Base-by-base conservation (phyloP, 352 stramenopile species). In the Saprolegnia parasitica region DNA sequence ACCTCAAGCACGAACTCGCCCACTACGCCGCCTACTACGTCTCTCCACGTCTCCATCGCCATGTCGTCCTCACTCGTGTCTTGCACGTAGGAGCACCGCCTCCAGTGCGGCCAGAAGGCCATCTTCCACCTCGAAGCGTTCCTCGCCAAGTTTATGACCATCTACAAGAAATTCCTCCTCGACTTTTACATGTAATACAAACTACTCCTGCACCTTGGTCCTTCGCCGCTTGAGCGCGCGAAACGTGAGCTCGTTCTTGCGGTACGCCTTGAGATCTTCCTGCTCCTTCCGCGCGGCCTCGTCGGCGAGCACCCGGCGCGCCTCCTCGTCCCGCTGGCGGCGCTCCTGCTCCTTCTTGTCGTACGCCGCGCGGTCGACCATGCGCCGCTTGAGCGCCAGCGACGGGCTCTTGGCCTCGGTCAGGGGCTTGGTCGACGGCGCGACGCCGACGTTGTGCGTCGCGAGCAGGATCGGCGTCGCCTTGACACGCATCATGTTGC, bases 51-150 rank as follows among this genome's bases (percentile, higher is more conserved):
- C 32, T 8, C 21, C 16, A 23, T 71, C 26, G n/a, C n/a, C n/a
- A n/a, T n/a, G n/a, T 39, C 55, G 21, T 29, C 15, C 57, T 16
- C 15, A 11, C 15, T n/a, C 20, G 11, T 26, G 0, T 42, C 55
- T 11, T 46, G 10, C 32, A 45, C 63, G 24, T 68, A 97, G 73
- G 97, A 99, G 78, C 94, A 99, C 77, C 89, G 96, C 52, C 93
- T 99, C 80, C 84, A 95, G 68, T 79, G 81, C 81, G 85, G 97
- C 46, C 93, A 87, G 74, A 99, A 99, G 81, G 96, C 99, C 67
- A 99, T 99, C 71, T 99, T 99, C 83, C 97, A 99, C 83, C 88
- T 99, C 56, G 97, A 99, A 78, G 97, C 97, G 13, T 99, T 99
- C 80, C 82, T 99, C 67, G 97, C 96, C 64, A 99, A 98, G 80